Conservation (phyloP, 495 filamentous ascomycete species). For the Trichoderma asperelloides region DNA sequence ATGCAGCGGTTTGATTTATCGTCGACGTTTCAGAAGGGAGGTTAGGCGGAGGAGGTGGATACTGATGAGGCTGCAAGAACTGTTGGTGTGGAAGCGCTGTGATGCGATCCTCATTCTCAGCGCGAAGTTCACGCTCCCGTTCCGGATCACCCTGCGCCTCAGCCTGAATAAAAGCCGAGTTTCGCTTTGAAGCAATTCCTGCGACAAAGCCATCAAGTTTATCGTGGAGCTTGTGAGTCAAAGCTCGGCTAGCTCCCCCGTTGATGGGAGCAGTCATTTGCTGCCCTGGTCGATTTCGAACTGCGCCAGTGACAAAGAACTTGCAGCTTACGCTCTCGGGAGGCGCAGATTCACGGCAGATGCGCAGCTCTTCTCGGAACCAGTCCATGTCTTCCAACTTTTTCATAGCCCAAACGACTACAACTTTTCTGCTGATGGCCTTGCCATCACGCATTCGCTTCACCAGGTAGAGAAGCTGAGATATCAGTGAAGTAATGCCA, state of each 20-base stretch:
- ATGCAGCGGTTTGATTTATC: conserved; percentile 27
- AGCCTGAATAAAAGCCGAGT: conserved; percentile 67
- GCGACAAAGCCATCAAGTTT: conserved; percentile 76
- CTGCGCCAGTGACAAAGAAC: conserved; percentile 80
- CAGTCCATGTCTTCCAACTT: conserved; percentile 89
- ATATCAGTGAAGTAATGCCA: conserved; percentile 88
- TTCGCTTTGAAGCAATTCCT: conserved; percentile 71
- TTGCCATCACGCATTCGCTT: conserved; percentile 91
- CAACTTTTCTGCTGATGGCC: conserved; percentile 80
- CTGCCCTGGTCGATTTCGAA: conserved; percentile 35
- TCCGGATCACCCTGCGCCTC: conserved; percentile 75
- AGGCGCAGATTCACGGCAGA: conserved; percentile 78
- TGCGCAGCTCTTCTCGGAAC: conserved; percentile 91
- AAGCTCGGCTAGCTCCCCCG: conserved; percentile 36
- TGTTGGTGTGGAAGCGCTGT: conserved; percentile 64
- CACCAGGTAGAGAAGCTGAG: conserved; percentile 81
- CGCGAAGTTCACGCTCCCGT: conserved; percentile 65
- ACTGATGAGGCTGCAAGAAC: conserved; percentile 43
- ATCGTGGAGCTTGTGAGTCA: conserved; percentile 67
- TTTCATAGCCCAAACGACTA: conserved; percentile 87
- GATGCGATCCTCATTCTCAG: conserved; percentile 80
- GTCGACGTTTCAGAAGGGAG: conserved; percentile 21
- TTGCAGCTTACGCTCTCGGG: conserved; percentile 81
- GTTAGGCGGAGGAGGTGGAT: conserved; percentile 33
- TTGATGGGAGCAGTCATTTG: conserved; percentile 9